Conservation (phyloP, 352 stramenopile species). For the Phytophthora palmivora region DNA sequence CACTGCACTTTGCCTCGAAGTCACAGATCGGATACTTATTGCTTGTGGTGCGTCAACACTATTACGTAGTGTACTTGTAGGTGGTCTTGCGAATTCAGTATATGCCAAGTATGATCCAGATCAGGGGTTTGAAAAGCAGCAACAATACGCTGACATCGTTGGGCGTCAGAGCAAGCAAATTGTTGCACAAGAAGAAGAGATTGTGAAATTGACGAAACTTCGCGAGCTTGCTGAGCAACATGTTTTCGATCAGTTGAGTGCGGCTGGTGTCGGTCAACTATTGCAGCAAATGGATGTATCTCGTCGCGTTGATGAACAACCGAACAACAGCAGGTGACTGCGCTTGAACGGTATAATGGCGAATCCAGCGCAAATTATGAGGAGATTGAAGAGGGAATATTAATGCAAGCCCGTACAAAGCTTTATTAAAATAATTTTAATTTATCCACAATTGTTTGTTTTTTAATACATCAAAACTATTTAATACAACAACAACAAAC, state of each 20-base stretch:
- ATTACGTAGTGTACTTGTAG: constrained; percentile 57
- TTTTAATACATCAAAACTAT: too few relatives aligned
- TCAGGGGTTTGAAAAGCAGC: constrained; percentile 40
- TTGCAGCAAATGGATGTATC: constrained; percentile 48
- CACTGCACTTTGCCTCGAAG: constrained; percentile 62
- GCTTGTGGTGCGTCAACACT: constrained; percentile 45
- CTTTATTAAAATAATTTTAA: too few relatives aligned
- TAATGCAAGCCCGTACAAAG: constrained; percentile 29
- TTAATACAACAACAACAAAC: too few relatives aligned
- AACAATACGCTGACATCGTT: constrained; percentile 53
- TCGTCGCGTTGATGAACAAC: too few relatives aligned
- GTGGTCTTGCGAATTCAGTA: constrained; percentile 68
- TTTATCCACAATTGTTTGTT: too few relatives aligned
- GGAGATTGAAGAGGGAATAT: constrained; percentile 21
- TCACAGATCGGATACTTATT: constrained; percentile 44
- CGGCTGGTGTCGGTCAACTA: constrained; percentile 30
- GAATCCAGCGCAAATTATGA: constrained; percentile 4
- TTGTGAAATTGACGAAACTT: constrained; percentile 20
- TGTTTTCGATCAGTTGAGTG: constrained; percentile 41
- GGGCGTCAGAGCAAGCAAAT: constrained; percentile 33
- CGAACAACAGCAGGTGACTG: constrained; percentile 26
- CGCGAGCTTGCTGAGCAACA: constrained; percentile 31
- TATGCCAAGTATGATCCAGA: constrained; percentile 58
- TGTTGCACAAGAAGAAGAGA: constrained; percentile 30
- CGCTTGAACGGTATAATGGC: constrained; percentile 11